Conservation (phyloP, 2,329 filamentous ascomycete genomes). For the Beauveria brongniartii region DNA sequence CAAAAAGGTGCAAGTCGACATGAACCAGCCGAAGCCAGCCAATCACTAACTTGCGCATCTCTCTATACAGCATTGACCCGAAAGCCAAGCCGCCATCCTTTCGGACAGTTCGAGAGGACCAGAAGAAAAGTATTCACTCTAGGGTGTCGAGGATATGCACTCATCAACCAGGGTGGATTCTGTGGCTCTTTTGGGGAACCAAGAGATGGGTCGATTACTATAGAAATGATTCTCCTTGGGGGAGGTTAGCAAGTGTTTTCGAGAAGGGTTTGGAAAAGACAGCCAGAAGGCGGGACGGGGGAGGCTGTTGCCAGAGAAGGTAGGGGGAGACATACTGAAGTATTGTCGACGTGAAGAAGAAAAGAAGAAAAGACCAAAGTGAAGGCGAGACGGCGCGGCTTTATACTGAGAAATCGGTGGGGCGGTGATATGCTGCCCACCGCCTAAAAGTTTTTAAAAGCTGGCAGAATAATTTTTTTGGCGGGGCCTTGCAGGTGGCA, state of each 20-base stretch:
- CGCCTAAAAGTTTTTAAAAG: conserved; percentile 22
- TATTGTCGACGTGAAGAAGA: conserved; percentile 56
- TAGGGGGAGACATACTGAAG: conserved; percentile 41
- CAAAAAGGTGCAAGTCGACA: conserved; percentile 33
- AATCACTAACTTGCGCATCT: conserved; percentile 42
- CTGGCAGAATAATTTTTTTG: conserved; percentile 15
- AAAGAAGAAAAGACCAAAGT: conserved; percentile 35
- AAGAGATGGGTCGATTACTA: conserved; percentile 88
- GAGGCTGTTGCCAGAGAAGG: conserved; percentile 12
- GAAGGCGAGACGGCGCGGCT: conserved; percentile 21
- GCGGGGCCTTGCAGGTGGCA: not conserved
- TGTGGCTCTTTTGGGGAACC: conserved; percentile 89
- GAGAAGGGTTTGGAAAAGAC: not conserved
- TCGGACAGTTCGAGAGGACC: conserved; percentile 52
- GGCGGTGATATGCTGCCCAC: conserved; percentile 20
- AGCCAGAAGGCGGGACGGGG: not conserved
- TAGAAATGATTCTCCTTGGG: conserved; percentile 85
- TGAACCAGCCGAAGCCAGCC: conserved; percentile 5
- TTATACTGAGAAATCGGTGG: conserved; percentile 29
- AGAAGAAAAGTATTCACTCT: conserved; percentile 66
- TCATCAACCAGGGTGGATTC: conserved; percentile 96
- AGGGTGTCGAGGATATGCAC: conserved; percentile 73
- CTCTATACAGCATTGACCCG: conserved; percentile 58
- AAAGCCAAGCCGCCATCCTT: conserved; percentile 46
- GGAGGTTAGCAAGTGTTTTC: conserved; percentile 17